Percentiles rank a stretch among this genome's conserved stretches.
Evolutionary conservation across 2,329 filamentous ascomycete species (phyloP).

Genomic region (Stemphylium beticola): DNA sequence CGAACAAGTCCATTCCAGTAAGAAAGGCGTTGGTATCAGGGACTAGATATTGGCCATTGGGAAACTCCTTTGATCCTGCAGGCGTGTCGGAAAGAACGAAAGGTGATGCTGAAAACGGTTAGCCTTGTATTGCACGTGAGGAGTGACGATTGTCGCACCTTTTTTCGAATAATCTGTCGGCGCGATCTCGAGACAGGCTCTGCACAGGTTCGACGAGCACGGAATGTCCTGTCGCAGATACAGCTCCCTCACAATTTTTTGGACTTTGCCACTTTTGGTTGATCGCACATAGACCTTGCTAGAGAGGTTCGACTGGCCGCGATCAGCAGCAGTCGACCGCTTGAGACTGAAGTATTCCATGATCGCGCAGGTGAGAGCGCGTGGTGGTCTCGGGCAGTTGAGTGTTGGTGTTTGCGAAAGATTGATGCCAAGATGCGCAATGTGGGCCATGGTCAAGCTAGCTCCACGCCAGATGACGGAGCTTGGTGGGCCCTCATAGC

Average conservation of each 20-base stretch:
- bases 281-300: conserved; percentile 97
- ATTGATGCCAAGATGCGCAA: conserved; percentile 39
- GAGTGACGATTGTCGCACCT: conserved; percentile 56
- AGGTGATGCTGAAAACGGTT: conserved; percentile 65
- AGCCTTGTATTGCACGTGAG: conserved; percentile 23
- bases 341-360: conserved; percentile 62
- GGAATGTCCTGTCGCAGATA: conserved; percentile 97
- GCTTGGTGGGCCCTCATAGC: conserved; percentile 40
- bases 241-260: conserved; percentile 97
- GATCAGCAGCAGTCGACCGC: conserved; percentile 61
- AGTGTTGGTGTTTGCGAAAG: conserved; percentile 25
- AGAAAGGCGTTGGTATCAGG: conserved; percentile 96
- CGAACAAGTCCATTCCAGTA: conserved; percentile 96
- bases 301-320: conserved; percentile 74
- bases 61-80: conserved; percentile 80
- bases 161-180: conserved; percentile 80
- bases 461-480: conserved; percentile 42
- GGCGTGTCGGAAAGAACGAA: conserved; percentile 91
- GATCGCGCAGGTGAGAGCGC: conserved; percentile 2
- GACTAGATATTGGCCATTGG: conserved; percentile 89
- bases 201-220: conserved; percentile 90
- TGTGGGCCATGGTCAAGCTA: conserved; percentile 17
- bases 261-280: conserved; percentile 93
- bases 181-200: conserved; percentile 73
- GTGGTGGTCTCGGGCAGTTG: not conserved